Base-by-base conservation (phyloP, 2,329 filamentous ascomycete species). In the Aureobasidium lini region DNA sequence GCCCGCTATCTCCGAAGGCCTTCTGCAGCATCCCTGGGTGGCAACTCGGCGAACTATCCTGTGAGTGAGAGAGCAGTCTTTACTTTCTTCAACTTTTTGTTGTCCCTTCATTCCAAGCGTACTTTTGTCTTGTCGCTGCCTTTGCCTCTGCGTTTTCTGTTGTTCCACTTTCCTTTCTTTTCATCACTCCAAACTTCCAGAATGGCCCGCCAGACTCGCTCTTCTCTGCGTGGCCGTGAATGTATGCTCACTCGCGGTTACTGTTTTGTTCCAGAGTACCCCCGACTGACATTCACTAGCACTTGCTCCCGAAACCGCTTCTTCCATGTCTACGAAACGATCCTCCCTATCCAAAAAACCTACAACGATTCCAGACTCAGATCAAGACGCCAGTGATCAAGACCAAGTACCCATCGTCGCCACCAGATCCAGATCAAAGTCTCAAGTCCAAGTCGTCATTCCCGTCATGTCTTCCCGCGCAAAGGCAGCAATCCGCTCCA, bases 361-460 rank as follows among this genome's bases (percentile, higher is more conserved):
- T 9, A 43, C 46, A 50, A 59, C 31, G 11, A 42, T 59, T 40
- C 47, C 29, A 15, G 57, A 53, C 37, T 52, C 40, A 11, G 57
- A 52, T 32, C 48, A 44, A 23, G 57, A 40, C n/a, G 9, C n/a
- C 23, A 57, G 42, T 31, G 44, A 59, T 29, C 47, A 34, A 29
- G 57, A 59, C 8, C 44, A 53, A 31, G 15, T 16, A 3, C 8
- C 28, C 11, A 28, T 16, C 18, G 46, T 37, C 31, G 28, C 46
- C 10, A 31, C 39, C 37, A 52, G 32, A 15, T 6, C 52, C 40
- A 50, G 39, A 46, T 18, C 39, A 29, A 46, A 47, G 15, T 32
- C 39, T n/a, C 18, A 59, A 53, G 57, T 59, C n/a, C 47, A 53
- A 39, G 57, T 59, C 32, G 47, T 59, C 29, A 59, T 59, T 37